phyloP scores from a whole-genome alignment of 371 early-diverging fungal species.

The Basidiobolus meristosporus region DNA sequence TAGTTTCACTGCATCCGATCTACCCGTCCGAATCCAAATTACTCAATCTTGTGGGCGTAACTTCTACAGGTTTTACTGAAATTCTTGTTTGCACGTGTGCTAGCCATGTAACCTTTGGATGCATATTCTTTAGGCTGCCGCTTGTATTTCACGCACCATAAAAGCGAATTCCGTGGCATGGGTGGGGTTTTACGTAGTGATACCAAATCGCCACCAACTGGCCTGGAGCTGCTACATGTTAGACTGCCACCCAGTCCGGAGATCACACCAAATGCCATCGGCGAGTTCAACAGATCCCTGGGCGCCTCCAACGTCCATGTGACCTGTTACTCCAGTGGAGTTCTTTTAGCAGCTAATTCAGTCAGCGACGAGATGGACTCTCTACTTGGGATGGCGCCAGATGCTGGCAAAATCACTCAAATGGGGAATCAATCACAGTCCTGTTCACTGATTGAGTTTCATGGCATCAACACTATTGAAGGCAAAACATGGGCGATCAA shows the following conservation, averaged over 20 bases:
- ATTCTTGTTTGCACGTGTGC: background rate
- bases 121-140: no score
- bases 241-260: conserved; percentile 37
- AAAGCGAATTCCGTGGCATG: conserved; percentile 1
- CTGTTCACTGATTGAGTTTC: conserved; percentile 6
- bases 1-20: conserved; percentile 44
- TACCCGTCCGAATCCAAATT: conserved; percentile 31
- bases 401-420: conserved; percentile 6
- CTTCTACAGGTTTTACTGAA: conserved; percentile 12
- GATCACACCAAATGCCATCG: conserved; percentile 7
- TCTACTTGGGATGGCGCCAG: conserved; percentile 1
- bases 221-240: conserved; percentile 46
- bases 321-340: conserved; percentile 32
- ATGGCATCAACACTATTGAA: conserved; percentile 11
- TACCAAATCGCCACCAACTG: conserved; percentile 13
- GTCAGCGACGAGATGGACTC: conserved; percentile 19
- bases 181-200: no score
- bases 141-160: conserved; percentile 45
- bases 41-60: conserved; percentile 45
- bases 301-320: conserved; percentile 24
- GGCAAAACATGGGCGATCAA: conserved; percentile 69
- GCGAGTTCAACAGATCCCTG: background rate
- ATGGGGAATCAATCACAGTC: conserved; percentile 10
- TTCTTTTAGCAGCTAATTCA: conserved; percentile 35
- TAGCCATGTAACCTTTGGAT: conserved; percentile 2